Evolutionary conservation across 371 early-diverging fungal genomes (phyloP), one percentile per base, ranked within the genome.

Genomic region (Syncephalastrum monosporum): DNA sequence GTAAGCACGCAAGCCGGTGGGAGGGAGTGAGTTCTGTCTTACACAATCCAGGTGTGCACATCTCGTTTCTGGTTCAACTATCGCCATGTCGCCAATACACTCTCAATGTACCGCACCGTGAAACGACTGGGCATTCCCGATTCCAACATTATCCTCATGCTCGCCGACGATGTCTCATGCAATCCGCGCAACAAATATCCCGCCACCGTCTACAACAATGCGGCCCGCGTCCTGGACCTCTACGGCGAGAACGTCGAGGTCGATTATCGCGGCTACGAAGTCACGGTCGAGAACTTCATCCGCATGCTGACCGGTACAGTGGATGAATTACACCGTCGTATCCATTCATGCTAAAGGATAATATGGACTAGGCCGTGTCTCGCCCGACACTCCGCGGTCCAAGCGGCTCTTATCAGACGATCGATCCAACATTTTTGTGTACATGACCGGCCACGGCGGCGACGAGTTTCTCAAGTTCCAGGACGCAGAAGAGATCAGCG

Each of bases 21-120:
- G 15, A 44, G 23, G 21, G 21, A 45, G 3, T 21, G 2, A 16
- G 4, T 50, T 16, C 21, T 14, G 12, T 42, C 17, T 51, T 52
- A 42, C 25, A 19, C 48, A 23, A 46, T 17, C 2, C 64, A 92
- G 93, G 94, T 96, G 23, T 91, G 93, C 76, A 94, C 98, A 0
- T 97, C 97, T 15, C 86, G 97, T 13, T 98, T 94, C 71, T 98
- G 98, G 98, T 96, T 97, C 82, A 92, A 94, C 71, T 93, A 93
- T 69, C 81, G 98, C 1, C 98, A 98, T 75, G 90, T 96, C 25
- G 94, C 97, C 67, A 96, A 97, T 73, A 91, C 96, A 3, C 78
- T 98, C 17, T 93, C 96, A 17, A 93, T 98, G 82, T 94, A 95
- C 71, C 89, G 95, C 23, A 97, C 97, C 7, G 96, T 98, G n/a